Percentiles rank a stretch among this genome's conserved stretches.
These are phyloP conservation scores for Yamagishiella unicocca DNA, from an alignment of 139 green algal species.

Conservation along the genomic window DNA sequence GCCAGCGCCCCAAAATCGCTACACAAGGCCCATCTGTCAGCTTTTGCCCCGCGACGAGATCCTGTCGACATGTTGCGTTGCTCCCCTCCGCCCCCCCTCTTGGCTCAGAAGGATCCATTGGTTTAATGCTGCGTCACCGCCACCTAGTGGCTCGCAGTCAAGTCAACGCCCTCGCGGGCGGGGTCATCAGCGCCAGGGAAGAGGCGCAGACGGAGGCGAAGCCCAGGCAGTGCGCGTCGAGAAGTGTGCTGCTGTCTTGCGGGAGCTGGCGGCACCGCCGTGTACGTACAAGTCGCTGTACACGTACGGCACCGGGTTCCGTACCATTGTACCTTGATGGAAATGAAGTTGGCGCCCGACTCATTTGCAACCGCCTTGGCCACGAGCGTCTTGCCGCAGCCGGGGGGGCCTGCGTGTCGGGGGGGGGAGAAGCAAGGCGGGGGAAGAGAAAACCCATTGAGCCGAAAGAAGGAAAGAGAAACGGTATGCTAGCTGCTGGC, in stretches of 20 bases:
- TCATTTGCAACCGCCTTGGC: constrained; percentile 85
- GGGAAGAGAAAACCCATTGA: too few species aligned
- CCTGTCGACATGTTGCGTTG: too few species aligned
- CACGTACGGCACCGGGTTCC: background rate
- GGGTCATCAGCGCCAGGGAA: constrained; percentile 17
- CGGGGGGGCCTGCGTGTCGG: constrained; percentile 81
- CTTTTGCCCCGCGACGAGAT: too few species aligned
- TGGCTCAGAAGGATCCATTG: constrained; percentile 47
- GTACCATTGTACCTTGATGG: constrained; percentile 62
- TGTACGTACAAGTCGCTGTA: too few species aligned
- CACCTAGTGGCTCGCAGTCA: background rate
- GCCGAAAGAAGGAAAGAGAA: too few species aligned
- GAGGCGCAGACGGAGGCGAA: too few species aligned
- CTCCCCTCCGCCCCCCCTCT: background rate
- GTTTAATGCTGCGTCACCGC: constrained; percentile 16
- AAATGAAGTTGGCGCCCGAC: constrained; percentile 83
- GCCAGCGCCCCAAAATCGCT: too few species aligned
- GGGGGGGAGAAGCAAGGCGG: constrained; percentile 59
- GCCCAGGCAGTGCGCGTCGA: too few species aligned
- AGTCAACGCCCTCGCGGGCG: background rate
- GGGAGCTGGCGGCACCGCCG: too few species aligned
- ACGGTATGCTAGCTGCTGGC: too few species aligned
- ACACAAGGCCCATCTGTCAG: too few species aligned
- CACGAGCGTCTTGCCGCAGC: constrained; percentile 92
- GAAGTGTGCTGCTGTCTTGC: too few species aligned